Evolutionary conservation across 1,139 yeast genomes (phyloP).

Genomic region (Zygoascus meyerae): DNA sequence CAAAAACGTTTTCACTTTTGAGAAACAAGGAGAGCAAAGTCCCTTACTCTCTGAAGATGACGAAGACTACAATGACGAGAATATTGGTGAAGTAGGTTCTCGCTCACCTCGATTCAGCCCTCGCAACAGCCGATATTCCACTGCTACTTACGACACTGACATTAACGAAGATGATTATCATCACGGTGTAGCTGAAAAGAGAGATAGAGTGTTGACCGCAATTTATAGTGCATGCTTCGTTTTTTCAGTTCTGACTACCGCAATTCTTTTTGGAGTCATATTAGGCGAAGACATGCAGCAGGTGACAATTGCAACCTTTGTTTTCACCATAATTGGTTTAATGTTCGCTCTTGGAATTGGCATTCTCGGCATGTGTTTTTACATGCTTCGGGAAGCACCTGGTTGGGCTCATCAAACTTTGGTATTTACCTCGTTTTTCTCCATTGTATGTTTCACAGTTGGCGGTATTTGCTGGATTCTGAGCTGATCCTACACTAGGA

Average conservation of each 20-base stretch:
- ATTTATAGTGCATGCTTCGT: constrained; percentile 41
- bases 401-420: constrained; percentile 41
- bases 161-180: constrained; percentile 6
- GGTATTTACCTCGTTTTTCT: constrained; percentile 35
- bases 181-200: constrained; percentile 26
- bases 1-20: constrained; percentile 14
- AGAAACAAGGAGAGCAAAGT: constrained; percentile 12
- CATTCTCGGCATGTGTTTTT: constrained; percentile 37
- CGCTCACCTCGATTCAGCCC: constrained; percentile 25
- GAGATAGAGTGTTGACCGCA: constrained; percentile 44
- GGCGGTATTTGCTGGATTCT: constrained; percentile 40
- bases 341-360: constrained; percentile 36
- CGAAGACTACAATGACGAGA: constrained; percentile 21
- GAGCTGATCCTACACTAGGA: not conserved
- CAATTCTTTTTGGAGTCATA: constrained; percentile 44
- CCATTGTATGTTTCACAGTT: constrained; percentile 41
- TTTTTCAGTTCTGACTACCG: constrained; percentile 42
- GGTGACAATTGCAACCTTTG: constrained; percentile 24
- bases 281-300: constrained; percentile 33
- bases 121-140: constrained; percentile 11
- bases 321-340: constrained; percentile 30
- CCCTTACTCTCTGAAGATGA: constrained; percentile 11
- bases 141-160: constrained; percentile 9
- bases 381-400: constrained; percentile 36
- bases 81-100: constrained; percentile 11